Conservation (phyloP, 1,284 basidiomycete genomes). For the Marasmius oreades region DNA sequence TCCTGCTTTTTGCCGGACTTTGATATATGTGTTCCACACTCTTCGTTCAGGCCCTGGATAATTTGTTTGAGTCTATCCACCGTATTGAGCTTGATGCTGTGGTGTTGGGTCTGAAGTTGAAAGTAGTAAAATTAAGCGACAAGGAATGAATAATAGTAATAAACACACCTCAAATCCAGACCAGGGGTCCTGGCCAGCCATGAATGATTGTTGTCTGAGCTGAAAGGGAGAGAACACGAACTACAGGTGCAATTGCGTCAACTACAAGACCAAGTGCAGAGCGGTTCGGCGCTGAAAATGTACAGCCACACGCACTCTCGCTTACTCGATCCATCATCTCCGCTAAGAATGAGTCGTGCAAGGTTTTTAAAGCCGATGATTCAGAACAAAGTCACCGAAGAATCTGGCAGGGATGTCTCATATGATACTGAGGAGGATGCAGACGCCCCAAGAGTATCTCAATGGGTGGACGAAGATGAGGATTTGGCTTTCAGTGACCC, state of each 20-base stretch:
- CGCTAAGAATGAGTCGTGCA: neutral
- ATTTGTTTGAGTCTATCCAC: constrained; percentile 80
- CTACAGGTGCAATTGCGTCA: neutral
- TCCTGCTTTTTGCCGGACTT: constrained; percentile 85
- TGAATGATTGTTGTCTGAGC: constrained; percentile 21
- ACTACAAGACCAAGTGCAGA: neutral
- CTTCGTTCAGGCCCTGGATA: constrained; percentile 67
- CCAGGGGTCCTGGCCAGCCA: constrained; percentile 52
- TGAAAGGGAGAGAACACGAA: neutral
- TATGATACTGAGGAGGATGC: constrained; percentile 23
- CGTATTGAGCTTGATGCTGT: constrained; percentile 51
- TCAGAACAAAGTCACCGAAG: neutral
- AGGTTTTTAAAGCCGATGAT: neutral
- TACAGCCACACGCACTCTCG: neutral
- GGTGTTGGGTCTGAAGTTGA: constrained; percentile 35
- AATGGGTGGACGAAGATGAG: constrained; percentile 53
- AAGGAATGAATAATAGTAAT: constrained; percentile 11
- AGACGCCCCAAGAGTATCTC: constrained; percentile 48
- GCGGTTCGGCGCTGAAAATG: neutral
- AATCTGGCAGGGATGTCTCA: neutral
- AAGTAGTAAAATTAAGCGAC: constrained; percentile 6
- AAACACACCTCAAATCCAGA: constrained; percentile 56
- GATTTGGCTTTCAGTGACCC: constrained; percentile 17
- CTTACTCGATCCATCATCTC: neutral
- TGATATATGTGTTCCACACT: constrained; percentile 61